These are phyloP conservation scores for Stagonosporopsis vannaccii DNA, from an alignment of 2,329 filamentous ascomycete genomes.

Conservation along the genomic window DNA sequence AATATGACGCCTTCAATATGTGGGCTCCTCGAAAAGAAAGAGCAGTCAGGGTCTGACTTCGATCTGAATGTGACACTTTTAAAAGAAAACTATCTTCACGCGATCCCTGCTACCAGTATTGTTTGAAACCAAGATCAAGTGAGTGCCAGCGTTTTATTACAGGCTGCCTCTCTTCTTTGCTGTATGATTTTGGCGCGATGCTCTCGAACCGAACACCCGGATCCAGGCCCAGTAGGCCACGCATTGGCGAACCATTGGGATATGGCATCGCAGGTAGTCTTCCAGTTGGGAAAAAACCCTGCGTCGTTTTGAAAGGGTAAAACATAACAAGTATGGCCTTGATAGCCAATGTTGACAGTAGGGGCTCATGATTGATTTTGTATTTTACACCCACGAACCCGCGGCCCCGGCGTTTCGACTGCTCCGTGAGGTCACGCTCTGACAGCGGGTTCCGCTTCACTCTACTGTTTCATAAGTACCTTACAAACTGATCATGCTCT, in stretches of 20 bases:
- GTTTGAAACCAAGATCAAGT: background rate
- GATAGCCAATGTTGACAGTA: background rate
- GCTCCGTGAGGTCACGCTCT: too few species aligned
- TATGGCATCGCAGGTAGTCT: background rate
- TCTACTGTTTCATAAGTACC: too few species aligned
- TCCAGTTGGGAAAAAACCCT: background rate
- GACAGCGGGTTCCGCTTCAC: too few species aligned
- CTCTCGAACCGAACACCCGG: background rate
- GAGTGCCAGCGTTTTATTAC: background rate
- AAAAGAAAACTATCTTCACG: too few species aligned
- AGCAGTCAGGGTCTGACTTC: too few species aligned
- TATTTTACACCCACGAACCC: too few species aligned
- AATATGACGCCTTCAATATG: too few species aligned
- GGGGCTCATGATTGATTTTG: background rate
- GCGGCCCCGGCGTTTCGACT: too few species aligned
- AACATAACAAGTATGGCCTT: background rate
- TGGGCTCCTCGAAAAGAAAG: too few species aligned
- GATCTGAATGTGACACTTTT: too few species aligned
- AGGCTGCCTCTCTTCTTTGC: background rate
- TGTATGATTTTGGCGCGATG: background rate
- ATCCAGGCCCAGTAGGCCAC: background rate
- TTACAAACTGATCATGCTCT: too few species aligned
- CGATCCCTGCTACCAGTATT: background rate
- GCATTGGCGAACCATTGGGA: background rate
- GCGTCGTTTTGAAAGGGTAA: background rate